Conservation (phyloP, 1,284 basidiomycete genomes). For the Cryptococcus sp. region DNA sequence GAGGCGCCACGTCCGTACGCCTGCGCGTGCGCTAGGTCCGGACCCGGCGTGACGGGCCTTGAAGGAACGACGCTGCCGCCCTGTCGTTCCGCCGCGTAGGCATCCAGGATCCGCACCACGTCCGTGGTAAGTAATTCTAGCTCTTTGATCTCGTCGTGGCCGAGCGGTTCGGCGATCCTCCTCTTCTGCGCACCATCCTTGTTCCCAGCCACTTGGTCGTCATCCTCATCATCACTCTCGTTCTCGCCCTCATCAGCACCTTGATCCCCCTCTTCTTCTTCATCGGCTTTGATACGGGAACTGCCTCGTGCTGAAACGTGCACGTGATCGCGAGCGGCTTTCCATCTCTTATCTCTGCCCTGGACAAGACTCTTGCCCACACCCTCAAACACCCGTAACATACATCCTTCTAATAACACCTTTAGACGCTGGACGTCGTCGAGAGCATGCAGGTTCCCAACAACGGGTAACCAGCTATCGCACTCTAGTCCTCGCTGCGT, state of each 20-base stretch:
- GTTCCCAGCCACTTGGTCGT: constrained; percentile 34
- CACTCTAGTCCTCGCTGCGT: constrained; percentile 74
- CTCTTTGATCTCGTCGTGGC: constrained; percentile 68
- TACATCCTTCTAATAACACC: constrained; percentile 75
- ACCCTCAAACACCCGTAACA: constrained; percentile 90
- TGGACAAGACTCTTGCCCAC: constrained; percentile 57
- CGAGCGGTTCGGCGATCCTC: constrained; percentile 56
- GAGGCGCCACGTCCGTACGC: neutral
- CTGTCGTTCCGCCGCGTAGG: constrained; percentile 47
- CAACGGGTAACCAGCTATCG: constrained; percentile 87
- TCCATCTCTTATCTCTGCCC: constrained; percentile 35
- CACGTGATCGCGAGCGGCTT: constrained; percentile 19
- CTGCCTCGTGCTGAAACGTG: constrained; percentile 21
- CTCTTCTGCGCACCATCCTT: constrained; percentile 2
- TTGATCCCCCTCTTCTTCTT: constrained; percentile 16
- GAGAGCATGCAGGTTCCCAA: constrained; percentile 73
- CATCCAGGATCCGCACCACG: constrained; percentile 66
- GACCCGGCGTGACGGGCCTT: constrained; percentile 12
- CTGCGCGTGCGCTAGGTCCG: neutral
- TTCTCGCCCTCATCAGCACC: constrained; percentile 53
- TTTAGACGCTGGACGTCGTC: constrained; percentile 86
- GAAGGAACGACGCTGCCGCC: constrained; percentile 17
- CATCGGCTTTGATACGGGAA: constrained; percentile 19
- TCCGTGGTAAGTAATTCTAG: constrained; percentile 72
- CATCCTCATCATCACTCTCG: constrained; percentile 63